phyloP scores from a whole-genome alignment of 768 basidiomycete species.

The Mycena vulgaris region DNA sequence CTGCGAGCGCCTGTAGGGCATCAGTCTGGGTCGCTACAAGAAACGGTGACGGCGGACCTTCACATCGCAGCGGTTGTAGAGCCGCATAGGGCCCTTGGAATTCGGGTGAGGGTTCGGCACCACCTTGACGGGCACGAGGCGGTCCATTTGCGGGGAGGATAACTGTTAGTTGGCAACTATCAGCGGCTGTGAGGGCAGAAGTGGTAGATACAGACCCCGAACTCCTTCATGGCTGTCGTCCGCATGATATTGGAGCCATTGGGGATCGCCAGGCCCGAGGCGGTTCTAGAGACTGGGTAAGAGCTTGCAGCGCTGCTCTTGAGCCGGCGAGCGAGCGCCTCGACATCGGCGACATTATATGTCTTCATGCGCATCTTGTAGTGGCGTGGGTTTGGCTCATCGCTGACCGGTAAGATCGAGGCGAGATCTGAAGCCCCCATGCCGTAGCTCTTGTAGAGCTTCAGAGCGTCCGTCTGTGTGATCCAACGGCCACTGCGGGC shows the following conservation, averaged over 20 bases:
- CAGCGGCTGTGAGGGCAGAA: neutral
- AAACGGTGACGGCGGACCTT: neutral
- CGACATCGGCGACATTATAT: constrained; percentile 5
- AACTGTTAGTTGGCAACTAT: neutral
- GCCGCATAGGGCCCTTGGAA: neutral
- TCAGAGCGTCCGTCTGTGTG: constrained; percentile 5
- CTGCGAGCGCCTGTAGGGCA: neutral
- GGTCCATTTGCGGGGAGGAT: constrained; percentile 13
- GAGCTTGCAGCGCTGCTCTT: neutral
- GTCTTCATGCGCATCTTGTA: neutral
- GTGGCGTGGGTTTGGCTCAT: neutral
- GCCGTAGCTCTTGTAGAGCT: neutral
- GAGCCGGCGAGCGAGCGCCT: neutral
- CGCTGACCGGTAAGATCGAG: neutral
- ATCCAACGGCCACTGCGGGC: constrained; percentile 9
- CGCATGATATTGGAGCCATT: constrained; percentile 4
- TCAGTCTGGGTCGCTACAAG: neutral
- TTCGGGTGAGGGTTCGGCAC: neutral
- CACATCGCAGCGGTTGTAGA: constrained; percentile 24
- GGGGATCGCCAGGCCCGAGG: neutral
- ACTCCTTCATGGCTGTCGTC: constrained; percentile 19
- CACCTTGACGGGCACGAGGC: constrained; percentile 11
- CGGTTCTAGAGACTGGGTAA: neutral
- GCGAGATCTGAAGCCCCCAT: constrained; percentile 9
- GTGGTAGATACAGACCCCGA: constrained; percentile 5